A percentile compares a stretch with the other conserved stretches of the same genome.
Evolutionary conservation across 768 basidiomycete genomes (phyloP).

Genomic region (Suillus variegatus): DNA sequence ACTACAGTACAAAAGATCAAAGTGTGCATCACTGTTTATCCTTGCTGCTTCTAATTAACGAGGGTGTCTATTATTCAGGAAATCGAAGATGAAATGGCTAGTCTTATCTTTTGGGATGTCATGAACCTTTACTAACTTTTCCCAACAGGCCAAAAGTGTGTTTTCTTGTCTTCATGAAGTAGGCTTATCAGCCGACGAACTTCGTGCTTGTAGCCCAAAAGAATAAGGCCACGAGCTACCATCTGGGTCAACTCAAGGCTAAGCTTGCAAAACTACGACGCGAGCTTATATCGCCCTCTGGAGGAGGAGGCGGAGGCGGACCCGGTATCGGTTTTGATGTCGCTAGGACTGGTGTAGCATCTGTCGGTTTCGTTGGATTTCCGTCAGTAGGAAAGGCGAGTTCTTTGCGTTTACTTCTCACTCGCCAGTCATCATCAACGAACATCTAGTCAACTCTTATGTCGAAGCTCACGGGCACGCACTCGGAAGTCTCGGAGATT

Average conservation of each 20-base stretch:
- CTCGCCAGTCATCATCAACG: conserved; percentile 8
- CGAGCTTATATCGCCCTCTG: conserved; percentile 82
- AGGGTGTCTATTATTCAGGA: conserved; percentile 48
- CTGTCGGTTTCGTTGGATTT: conserved; percentile 90
- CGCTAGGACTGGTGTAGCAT: conserved; percentile 95
- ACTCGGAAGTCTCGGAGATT: conserved; percentile 93
- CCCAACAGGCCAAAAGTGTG: conserved; percentile 74
- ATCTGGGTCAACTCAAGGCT: conserved; percentile 95
- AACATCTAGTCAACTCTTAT: conserved; percentile 78
- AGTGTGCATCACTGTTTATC: conserved; percentile 38
- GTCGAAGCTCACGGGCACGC: conserved; percentile 95
- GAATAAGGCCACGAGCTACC: conserved; percentile 95
- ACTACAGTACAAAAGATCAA: conserved; percentile 92
- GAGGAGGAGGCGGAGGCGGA: conserved; percentile 81
- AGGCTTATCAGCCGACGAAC: conserved; percentile 14
- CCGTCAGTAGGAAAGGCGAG: conserved; percentile 92
- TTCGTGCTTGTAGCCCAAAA: conserved; percentile 70
- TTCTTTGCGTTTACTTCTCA: conserved; percentile 6
- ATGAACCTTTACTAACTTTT: conserved; percentile 1
- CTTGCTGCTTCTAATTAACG: conserved; percentile 13
- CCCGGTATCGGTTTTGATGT: conserved; percentile 96
- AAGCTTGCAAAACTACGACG: conserved; percentile 97
- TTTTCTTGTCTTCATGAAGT: conserved; percentile 17
- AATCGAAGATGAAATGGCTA: conserved; percentile 97
- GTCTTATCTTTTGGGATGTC: conserved; percentile 25